phyloP scores from a whole-genome alignment of 768 basidiomycete species.

The Lactarius tabidus region DNA sequence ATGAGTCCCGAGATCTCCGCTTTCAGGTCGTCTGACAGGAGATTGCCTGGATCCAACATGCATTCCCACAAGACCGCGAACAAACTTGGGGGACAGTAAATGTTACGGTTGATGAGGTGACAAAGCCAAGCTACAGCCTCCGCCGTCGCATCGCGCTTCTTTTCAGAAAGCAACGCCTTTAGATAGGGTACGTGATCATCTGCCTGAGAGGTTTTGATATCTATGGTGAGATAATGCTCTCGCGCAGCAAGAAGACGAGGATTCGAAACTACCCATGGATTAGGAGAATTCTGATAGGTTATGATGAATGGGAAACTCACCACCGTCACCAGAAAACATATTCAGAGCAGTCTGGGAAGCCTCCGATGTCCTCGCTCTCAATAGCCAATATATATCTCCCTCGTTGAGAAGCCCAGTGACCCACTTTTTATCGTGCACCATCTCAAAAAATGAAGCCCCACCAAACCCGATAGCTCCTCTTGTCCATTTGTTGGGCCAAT shows the following conservation, averaged over 20 bases:
- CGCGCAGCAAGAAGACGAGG: slow-evolving; percentile 5
- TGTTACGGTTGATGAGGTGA: slow-evolving; percentile 15
- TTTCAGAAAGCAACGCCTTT: slow-evolving; percentile 14
- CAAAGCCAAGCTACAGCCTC: slow-evolving; percentile 18
- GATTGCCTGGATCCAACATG: slow-evolving; percentile 31
- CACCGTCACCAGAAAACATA: slow-evolving; percentile 16
- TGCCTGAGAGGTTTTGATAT: slow-evolving; percentile 2
- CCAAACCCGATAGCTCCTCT: slow-evolving; percentile 31
- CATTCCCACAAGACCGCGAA: slow-evolving; percentile 42
- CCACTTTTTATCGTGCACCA: slow-evolving; percentile 44
- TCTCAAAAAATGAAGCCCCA: slow-evolving; percentile 49
- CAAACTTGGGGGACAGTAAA: slow-evolving; percentile 36
- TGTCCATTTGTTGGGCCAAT: slow-evolving; percentile 32
- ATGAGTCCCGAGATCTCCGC: slow-evolving; percentile 36
- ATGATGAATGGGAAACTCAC: slow-evolving; percentile 8
- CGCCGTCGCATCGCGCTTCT: neutral
- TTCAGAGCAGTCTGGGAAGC: neutral
- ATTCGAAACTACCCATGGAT: neutral
- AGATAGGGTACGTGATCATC: slow-evolving; percentile 11
- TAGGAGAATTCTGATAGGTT: neutral
- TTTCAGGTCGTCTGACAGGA: slow-evolving; percentile 32
- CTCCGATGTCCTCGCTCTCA: slow-evolving; percentile 38
- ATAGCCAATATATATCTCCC: slow-evolving; percentile 61
- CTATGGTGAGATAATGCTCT: slow-evolving; percentile 23
- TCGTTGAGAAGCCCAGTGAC: slow-evolving; percentile 32